A percentile compares a stretch with the other conserved stretches of the same genome.
These are phyloP conservation scores for Nemania abortiva DNA, from an alignment of 2,329 filamentous ascomycete genomes.

Conservation along the genomic window DNA sequence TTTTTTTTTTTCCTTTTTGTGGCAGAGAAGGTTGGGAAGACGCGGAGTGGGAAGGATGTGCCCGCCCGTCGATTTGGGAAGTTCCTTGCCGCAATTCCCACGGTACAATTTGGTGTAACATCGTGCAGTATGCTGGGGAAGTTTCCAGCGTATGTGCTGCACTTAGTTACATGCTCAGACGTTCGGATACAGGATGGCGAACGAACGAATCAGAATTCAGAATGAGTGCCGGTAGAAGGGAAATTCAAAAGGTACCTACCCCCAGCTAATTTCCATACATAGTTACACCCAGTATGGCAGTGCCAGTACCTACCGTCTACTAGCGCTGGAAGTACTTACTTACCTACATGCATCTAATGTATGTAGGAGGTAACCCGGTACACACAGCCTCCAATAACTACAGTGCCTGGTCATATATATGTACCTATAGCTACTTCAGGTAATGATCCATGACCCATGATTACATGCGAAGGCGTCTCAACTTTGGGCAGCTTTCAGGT, in stretches of 20 bases:
- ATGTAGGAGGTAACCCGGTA: no score
- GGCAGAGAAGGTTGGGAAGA: background rate
- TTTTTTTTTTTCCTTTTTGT: background rate
- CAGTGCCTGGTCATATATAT: no score
- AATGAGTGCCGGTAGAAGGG: background rate
- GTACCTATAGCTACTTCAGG: no score
- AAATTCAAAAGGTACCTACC: background rate
- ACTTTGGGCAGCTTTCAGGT: conserved; percentile 6
- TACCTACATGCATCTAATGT: no score
- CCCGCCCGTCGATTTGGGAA: background rate
- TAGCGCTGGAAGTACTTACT: no score
- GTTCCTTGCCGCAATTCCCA: background rate
- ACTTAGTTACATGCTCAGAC: background rate
- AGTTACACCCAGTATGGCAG: no score
- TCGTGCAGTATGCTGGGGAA: background rate
- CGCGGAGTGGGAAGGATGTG: background rate
- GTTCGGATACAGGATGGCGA: background rate
- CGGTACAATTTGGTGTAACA: background rate
- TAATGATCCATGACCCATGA: background rate
- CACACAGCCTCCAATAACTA: no score
- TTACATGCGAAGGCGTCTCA: background rate
- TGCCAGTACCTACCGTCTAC: no score
- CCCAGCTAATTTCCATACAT: no score
- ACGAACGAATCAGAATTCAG: background rate
- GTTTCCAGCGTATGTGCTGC: background rate